Evolutionary conservation across 2,329 filamentous ascomycete genomes (phyloP).

Genomic region (Sordariomycetes sp.): DNA sequence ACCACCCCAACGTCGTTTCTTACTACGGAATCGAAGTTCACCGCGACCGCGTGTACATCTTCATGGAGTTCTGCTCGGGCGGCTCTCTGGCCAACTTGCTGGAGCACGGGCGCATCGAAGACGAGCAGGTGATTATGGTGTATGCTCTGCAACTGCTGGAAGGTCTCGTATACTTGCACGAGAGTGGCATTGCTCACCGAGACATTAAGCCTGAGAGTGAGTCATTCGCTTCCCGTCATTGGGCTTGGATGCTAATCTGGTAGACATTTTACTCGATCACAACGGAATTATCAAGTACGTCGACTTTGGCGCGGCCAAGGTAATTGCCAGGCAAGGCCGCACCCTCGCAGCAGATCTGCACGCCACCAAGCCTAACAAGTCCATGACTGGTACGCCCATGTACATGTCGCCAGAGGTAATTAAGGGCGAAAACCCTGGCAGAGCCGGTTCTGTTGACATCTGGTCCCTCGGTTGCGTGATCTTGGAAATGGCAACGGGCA

Average conservation of each 20-base stretch:
- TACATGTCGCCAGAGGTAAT: slow-evolving; percentile 99
- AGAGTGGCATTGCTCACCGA: slow-evolving; percentile 84
- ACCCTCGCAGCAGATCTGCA: slow-evolving; percentile 60
- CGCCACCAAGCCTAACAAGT: slow-evolving; percentile 63
- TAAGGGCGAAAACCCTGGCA: slow-evolving; percentile 73
- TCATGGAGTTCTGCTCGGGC: slow-evolving; percentile 98
- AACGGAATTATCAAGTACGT: slow-evolving; percentile 99
- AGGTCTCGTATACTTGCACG: slow-evolving; percentile 87
- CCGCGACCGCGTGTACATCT: slow-evolving; percentile 98
- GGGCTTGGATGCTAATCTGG: slow-evolving; percentile 3
- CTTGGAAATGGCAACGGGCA: slow-evolving; percentile 92
- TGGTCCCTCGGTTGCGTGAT: slow-evolving; percentile 97
- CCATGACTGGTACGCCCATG: slow-evolving; percentile 98
- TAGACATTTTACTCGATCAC: slow-evolving; percentile 91
- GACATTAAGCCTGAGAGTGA: slow-evolving; percentile 96
- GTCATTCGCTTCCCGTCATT: slow-evolving; percentile 21
- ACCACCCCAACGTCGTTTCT: slow-evolving; percentile 95
- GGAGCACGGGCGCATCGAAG: slow-evolving; percentile 94
- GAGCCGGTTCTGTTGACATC: slow-evolving; percentile 82
- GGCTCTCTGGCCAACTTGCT: slow-evolving; percentile 83
- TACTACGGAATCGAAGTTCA: slow-evolving; percentile 98
- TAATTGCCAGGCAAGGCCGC: slow-evolving; percentile 88
- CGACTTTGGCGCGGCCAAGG: slow-evolving; percentile 94
- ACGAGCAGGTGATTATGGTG: slow-evolving; percentile 95
- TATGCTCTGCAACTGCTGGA: slow-evolving; percentile 92